phyloP scores from a whole-genome alignment of 768 basidiomycete species.

The Cystobasidiopsis lactophilus region DNA sequence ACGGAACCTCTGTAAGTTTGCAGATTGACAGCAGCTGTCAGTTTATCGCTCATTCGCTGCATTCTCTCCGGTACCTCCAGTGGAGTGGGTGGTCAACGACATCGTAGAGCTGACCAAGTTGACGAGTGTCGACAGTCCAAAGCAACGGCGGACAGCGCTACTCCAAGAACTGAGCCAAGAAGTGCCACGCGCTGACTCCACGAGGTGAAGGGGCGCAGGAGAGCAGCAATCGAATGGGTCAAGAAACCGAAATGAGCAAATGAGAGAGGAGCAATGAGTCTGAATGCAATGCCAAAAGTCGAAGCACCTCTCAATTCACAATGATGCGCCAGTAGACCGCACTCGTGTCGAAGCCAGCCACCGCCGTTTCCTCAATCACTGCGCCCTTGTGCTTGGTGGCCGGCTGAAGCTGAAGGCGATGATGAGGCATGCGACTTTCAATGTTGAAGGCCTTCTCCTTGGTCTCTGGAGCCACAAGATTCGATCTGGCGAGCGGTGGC shows the following conservation, averaged over 20 bases:
- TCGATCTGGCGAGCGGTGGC: constrained; percentile 18
- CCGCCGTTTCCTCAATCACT: constrained; percentile 4
- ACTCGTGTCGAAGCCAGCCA: constrained; percentile 17
- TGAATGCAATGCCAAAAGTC: too few relatives aligned
- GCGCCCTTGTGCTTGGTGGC: not conserved
- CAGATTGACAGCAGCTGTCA: too few relatives aligned
- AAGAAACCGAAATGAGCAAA: not conserved
- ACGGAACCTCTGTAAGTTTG: too few relatives aligned
- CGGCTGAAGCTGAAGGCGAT: constrained; percentile 24
- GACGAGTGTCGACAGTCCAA: too few relatives aligned
- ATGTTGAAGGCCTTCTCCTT: constrained; percentile 19
- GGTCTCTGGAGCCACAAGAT: not conserved
- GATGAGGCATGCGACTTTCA: constrained; percentile 25
- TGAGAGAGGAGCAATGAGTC: not conserved
- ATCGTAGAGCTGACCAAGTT: too few relatives aligned
- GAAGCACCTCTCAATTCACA: too few relatives aligned
- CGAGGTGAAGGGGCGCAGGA: not conserved
- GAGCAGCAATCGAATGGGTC: not conserved
- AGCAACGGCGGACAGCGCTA: too few relatives aligned
- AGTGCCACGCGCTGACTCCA: too few relatives aligned
- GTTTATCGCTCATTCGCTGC: too few relatives aligned
- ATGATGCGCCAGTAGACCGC: constrained; percentile 27
- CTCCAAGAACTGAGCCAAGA: too few relatives aligned
- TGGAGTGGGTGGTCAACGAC: too few relatives aligned
- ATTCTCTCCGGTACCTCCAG: too few relatives aligned